These are phyloP conservation scores for Apiotrichum gracile DNA, from an alignment of 1,284 basidiomycete species.

Conservation along the genomic window DNA sequence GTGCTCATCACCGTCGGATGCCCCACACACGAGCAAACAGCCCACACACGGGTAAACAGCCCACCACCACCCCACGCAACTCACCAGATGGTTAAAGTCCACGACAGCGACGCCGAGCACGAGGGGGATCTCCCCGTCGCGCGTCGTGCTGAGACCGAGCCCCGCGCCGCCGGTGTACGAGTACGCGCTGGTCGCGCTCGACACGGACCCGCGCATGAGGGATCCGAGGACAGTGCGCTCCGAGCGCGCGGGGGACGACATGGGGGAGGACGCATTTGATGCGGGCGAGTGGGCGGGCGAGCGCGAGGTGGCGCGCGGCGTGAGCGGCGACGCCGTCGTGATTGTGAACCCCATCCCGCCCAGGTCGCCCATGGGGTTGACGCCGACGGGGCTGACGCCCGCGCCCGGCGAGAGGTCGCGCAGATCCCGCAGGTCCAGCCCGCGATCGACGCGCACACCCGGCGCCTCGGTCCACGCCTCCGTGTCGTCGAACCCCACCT, in stretches of 20 bases:
- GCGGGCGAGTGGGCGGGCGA: not conserved
- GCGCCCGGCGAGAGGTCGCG: no score
- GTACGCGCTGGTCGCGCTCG: not conserved
- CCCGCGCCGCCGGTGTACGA: not conserved
- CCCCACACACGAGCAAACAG: no score
- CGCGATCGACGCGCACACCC: not conserved
- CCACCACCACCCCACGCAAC: constrained; percentile 16
- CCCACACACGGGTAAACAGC: no score
- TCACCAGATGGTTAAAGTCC: constrained; percentile 82
- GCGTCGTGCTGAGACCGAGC: not conserved
- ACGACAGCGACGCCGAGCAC: constrained; percentile 77
- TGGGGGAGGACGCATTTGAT: not conserved
- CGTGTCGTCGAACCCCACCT: constrained; percentile 16
- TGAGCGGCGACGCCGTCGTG: no score
- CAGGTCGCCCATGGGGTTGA: not conserved
- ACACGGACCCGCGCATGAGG: not conserved
- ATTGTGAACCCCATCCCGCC: not conserved
- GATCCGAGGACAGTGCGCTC: constrained; percentile 2
- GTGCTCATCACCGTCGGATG: no score
- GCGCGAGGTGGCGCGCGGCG: no score
- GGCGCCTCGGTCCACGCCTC: constrained; percentile 14
- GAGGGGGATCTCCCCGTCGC: constrained; percentile 16
- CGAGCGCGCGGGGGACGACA: not conserved
- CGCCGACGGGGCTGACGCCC: no score
- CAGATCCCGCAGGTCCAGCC: not conserved